Conservation (phyloP, 169 alveolate species). For the Besnoitia besnoiti region DNA sequence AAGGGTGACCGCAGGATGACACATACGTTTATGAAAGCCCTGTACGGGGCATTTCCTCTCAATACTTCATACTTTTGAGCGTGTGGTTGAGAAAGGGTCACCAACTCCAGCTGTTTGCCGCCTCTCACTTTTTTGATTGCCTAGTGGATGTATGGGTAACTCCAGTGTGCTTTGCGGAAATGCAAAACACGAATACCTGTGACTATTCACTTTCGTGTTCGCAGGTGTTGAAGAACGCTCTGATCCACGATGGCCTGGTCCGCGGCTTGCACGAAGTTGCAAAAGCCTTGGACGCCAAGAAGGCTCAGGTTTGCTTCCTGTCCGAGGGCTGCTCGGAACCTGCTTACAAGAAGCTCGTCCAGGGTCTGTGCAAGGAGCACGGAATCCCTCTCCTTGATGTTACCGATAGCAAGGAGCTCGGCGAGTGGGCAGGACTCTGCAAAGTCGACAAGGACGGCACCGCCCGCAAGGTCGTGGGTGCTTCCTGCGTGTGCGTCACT, state of each 20-base stretch:
- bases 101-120: no score
- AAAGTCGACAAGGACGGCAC: constrained; percentile 93
- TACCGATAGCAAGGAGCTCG: constrained; percentile 93
- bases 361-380: constrained; percentile 85
- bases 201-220: not conserved
- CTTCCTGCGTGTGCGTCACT: constrained; percentile 94
- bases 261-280: constrained; percentile 95
- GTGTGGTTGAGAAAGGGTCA: no score
- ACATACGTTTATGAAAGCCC: no score
- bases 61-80: no score
- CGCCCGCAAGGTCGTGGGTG: constrained; percentile 95
- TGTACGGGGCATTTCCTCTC: no score
- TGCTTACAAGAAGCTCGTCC: constrained; percentile 92
- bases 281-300: constrained; percentile 92
- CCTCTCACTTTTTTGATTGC: no score
- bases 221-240: constrained; percentile 87
- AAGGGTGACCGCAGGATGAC: no score
- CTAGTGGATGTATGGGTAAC: no score
- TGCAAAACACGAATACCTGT: not conserved
- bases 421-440: constrained; percentile 98
- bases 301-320: constrained; percentile 93
- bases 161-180: not conserved
- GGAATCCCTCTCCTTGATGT: constrained; percentile 91
- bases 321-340: constrained; percentile 95
- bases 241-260: constrained; percentile 92